Evolutionary conservation across 169 alveolate species (phyloP).

Genomic region (Plasmodium vivax): DNA sequence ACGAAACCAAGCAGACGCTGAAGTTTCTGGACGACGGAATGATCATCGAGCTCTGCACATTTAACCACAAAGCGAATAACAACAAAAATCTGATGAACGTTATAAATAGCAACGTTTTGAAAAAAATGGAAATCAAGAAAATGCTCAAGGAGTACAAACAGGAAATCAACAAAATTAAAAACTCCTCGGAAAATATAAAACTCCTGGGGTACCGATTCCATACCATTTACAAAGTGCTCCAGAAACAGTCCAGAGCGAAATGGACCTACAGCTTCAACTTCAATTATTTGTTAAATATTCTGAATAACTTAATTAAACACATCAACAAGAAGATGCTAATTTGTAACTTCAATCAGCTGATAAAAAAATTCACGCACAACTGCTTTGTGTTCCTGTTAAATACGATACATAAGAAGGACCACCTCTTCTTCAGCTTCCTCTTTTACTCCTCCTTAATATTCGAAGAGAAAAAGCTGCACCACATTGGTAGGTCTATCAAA

Average conservation of each 20-base stretch:
- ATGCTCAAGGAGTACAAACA: conserved; percentile 65
- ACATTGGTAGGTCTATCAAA: conserved; percentile 7
- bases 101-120: conserved; percentile 43
- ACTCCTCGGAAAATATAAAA: conserved; percentile 52
- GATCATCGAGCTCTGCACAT: conserved; percentile 58
- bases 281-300: conserved; percentile 61
- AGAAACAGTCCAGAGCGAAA: conserved; percentile 15
- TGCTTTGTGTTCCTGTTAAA: conserved; percentile 63
- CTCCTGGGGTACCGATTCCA: conserved; percentile 48
- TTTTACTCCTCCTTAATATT: conserved; percentile 48
- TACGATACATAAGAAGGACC: conserved; percentile 41
- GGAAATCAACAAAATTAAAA: conserved; percentile 56
- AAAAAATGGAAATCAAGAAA: conserved; percentile 71
- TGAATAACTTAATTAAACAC: conserved; percentile 48
- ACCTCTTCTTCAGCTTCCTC: conserved; percentile 29
- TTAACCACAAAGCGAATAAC: conserved; percentile 16
- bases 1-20: conserved; percentile 69
- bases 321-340: conserved; percentile 70
- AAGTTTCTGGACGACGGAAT: conserved; percentile 72
- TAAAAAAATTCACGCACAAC: conserved; percentile 66
- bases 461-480: conserved; percentile 37
- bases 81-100: conserved; percentile 39
- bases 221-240: conserved; percentile 56
- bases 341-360: conserved; percentile 65
- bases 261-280: conserved; percentile 30